These are phyloP conservation scores for Citropsis articulata DNA, from an alignment of 345 rosid species.

Conservation along the genomic window DNA sequence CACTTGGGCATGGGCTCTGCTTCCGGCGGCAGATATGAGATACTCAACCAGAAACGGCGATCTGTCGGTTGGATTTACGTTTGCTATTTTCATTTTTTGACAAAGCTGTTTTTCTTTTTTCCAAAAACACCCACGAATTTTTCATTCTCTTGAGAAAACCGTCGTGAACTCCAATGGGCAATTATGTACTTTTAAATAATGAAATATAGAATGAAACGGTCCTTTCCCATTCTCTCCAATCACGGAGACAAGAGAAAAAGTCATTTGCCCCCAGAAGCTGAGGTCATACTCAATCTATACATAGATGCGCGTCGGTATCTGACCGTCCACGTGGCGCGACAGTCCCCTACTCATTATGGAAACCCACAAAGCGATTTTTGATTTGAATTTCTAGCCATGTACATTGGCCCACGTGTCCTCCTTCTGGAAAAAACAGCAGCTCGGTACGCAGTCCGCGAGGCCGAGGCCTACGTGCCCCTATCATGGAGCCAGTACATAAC, in stretches of 20 bases:
- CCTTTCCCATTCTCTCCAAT: conserved; percentile 14
- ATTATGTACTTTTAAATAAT: not conserved
- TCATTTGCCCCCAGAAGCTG: not conserved
- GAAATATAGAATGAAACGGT: not conserved
- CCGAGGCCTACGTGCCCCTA: conserved; percentile 27
- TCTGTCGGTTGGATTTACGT: not conserved
- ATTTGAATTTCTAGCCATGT: conserved; percentile 1
- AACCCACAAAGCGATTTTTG: not conserved
- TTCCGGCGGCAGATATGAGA: not conserved
- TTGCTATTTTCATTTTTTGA: not conserved
- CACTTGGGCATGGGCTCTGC: not conserved
- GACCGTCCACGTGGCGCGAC: conserved; percentile 32
- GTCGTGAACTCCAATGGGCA: not conserved
- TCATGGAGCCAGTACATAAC: conserved; percentile 4
- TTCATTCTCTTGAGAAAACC: not conserved
- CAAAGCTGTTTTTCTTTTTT: not conserved
- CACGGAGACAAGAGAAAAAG: conserved; percentile 19
- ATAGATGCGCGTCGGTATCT: conserved; percentile 20
- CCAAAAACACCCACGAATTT: not conserved
- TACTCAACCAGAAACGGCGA: not conserved
- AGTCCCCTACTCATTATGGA: conserved; percentile 18
- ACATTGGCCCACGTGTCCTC: conserved; percentile 28
- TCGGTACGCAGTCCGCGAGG: conserved; percentile 11
- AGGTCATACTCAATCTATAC: conserved; percentile 7
- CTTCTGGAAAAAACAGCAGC: conserved; percentile 26